These are phyloP conservation scores for Populus euphratica DNA, from an alignment of 345 rosid species.

Conservation along the genomic window DNA sequence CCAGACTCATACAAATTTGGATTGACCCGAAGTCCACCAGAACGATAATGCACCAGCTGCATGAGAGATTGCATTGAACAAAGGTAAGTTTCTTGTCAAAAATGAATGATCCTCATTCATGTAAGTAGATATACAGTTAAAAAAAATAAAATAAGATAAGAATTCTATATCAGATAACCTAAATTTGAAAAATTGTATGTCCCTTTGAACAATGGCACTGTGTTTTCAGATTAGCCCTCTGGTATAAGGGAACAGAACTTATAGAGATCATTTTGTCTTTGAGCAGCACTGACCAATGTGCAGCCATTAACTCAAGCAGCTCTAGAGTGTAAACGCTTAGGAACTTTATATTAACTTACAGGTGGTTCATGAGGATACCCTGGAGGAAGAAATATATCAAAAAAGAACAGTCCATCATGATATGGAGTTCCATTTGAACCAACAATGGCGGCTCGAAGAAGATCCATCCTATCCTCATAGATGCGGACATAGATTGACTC, in stretches of 20 bases:
- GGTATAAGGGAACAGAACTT: background rate
- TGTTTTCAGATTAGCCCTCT: background rate
- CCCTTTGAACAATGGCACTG: background rate
- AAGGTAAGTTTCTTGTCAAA: background rate
- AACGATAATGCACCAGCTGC: slow-evolving; percentile 80
- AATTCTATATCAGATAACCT: background rate
- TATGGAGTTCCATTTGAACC: slow-evolving; percentile 92
- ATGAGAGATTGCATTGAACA: background rate
- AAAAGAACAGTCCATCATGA: slow-evolving; percentile 88
- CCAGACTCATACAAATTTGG: slow-evolving; percentile 93
- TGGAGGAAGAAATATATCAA: slow-evolving; percentile 78
- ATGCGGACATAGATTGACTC: slow-evolving; percentile 77
- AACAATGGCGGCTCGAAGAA: slow-evolving; percentile 71
- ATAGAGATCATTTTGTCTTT: background rate
- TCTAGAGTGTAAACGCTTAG: background rate
- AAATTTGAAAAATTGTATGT: background rate
- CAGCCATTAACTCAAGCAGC: slow-evolving; percentile 2
- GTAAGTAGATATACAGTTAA: background rate
- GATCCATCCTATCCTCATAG: slow-evolving; percentile 86
- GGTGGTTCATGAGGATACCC: slow-evolving; percentile 90
- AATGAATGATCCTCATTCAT: background rate
- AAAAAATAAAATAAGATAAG: background rate
- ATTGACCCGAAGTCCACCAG: slow-evolving; percentile 84
- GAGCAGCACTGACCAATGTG: background rate
- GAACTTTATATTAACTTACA: slow-evolving; percentile 41